Evolutionary conservation across 148 eudicot species (phyloP), one percentile per base, ranked within the genome.

Genomic region (Nepenthes gracilis): DNA sequence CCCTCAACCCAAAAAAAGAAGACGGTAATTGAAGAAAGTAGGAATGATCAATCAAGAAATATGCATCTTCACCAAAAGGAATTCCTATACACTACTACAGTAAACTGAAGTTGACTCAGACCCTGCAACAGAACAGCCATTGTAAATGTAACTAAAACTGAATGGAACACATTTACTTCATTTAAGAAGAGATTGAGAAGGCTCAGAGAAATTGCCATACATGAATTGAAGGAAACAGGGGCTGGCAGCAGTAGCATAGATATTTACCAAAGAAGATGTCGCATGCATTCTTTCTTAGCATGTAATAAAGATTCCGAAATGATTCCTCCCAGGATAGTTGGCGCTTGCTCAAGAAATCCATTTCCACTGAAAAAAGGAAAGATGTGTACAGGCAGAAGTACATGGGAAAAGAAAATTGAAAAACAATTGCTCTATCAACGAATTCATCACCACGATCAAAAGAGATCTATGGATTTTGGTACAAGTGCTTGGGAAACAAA

Each of bases 281-380:
- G 65, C 99, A 94, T 13, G 52, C 57, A 50, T 80, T 77, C 80
- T 80, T 94, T 69, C 99, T 75, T 34, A 94, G 72, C 88, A 81
- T 76, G 84, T 84, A 89, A 68, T 89, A 94, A 15, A 94, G 88
- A 71, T 83, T 84, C 48, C 99, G 87, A 72, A 89, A 89, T 37
- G 97, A 82, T 52, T 86, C 97, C 70, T 94, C 92, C 99, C 99
- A 94, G 57, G 87, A 85, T n/a, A 68, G 58, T 55, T 89, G 95
- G 11, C 99, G 84, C 74, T 83, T 83, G 67, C 62, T 80, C 65
- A 86, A 69, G 74, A 89, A 94, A 69, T 89, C 93, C 70, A 66
- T 61, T 72, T 85, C 86, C 63, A 61, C 95, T 86, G 74, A 59
- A 80, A 70, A 59, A 68, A 32, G 55, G 36, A 34, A 51, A 61